Percentiles rank a stretch among this genome's conserved stretches.
phyloP scores from a whole-genome alignment of 2,329 filamentous ascomycete species.

The Tolypocladium pustulatum region DNA sequence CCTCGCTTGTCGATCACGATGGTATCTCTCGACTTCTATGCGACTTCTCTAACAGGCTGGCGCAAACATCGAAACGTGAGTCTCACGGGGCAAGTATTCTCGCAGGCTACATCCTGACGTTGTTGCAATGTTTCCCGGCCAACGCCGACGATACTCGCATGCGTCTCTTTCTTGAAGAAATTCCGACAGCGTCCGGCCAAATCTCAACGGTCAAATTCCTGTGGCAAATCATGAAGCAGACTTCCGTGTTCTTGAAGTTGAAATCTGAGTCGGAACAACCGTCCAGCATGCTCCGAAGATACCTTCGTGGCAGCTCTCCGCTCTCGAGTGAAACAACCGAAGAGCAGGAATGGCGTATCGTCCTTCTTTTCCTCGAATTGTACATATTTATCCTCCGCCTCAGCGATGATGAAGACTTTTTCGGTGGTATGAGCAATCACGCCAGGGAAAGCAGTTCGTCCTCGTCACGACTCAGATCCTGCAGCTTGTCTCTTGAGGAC shows the following conservation, averaged over 20 bases:
- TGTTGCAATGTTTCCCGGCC: conserved; percentile 75
- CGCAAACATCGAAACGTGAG: conserved; percentile 17
- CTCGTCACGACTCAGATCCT: conserved; percentile 42
- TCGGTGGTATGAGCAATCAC: conserved; percentile 43
- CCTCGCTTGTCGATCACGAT: conserved; percentile 62
- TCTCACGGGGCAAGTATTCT: conserved; percentile 49
- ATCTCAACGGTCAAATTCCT: conserved; percentile 56
- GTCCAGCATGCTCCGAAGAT: conserved; percentile 17
- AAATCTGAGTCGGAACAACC: conserved; percentile 17
- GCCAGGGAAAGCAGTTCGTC: conserved; percentile 25
- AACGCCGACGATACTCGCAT: conserved; percentile 84
- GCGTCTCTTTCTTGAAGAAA: conserved; percentile 64
- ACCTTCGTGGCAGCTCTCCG: conserved; percentile 18
- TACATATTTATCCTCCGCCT: conserved; percentile 89
- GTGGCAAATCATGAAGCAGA: conserved; percentile 53
- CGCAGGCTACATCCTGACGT: conserved; percentile 75
- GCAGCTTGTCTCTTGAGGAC: conserved; percentile 61
- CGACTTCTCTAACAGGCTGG: conserved; percentile 21
- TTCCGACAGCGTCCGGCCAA: conserved; percentile 39
- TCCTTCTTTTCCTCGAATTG: conserved; percentile 84
- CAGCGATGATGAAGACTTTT: conserved; percentile 95
- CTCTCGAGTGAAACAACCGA: conserved; percentile 12
- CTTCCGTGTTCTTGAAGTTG: conserved; percentile 25
- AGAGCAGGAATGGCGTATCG: conserved; percentile 68
- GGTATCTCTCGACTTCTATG: conserved; percentile 47